A percentile compares a stretch with the other conserved stretches of the same genome.
Evolutionary conservation across 176 grass and related monocot species (phyloP).

Genomic region (Musa itinerans): DNA sequence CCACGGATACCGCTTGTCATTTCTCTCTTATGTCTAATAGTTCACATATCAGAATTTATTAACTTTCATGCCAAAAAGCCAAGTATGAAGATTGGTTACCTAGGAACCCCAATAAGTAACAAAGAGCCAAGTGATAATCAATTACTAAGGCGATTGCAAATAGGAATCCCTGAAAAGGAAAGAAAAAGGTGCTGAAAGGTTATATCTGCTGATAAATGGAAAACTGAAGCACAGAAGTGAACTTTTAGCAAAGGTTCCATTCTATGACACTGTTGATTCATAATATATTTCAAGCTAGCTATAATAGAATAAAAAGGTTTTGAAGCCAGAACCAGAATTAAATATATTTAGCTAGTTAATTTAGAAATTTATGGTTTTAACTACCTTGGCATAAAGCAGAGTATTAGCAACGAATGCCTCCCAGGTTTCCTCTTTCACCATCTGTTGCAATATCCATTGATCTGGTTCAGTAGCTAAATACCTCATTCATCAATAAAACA

Average conservation of each 20-base stretch:
- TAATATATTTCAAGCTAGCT: neutral
- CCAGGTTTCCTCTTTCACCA: conserved; percentile 85
- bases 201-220: neutral
- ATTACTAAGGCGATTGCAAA: conserved; percentile 67
- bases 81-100: conserved; percentile 40
- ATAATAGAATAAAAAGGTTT: neutral
- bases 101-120: conserved; percentile 70
- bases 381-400: conserved; percentile 75
- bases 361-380: conserved; percentile 3
- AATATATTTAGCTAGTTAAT: neutral
- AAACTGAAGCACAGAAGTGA: neutral
- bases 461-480: neutral
- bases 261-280: neutral
- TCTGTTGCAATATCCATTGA: conserved; percentile 31
- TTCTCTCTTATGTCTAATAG: neutral
- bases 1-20: neutral
- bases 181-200: conserved; percentile 4
- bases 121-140: conserved; percentile 57
- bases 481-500: neutral
- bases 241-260: neutral
- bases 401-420: conserved; percentile 61
- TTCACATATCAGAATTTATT: neutral
- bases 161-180: conserved; percentile 53
- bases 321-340: neutral
- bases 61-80: neutral